These are phyloP conservation scores for Amaranthus tricolor DNA, from an alignment of 179 eudicot genomes.

Conservation along the genomic window DNA sequence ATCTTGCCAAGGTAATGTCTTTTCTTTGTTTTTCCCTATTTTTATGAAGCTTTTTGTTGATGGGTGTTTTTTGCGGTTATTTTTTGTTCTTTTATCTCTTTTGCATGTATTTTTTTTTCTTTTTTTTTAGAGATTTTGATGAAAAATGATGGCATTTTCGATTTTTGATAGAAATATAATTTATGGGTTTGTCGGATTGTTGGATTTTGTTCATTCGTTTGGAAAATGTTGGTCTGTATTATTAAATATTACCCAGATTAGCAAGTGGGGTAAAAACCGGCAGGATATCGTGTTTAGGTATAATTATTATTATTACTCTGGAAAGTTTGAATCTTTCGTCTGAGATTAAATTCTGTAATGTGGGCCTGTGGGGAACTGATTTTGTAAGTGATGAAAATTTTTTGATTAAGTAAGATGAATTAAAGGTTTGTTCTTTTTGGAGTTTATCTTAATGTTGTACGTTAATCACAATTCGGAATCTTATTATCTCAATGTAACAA, in stretches of 20 bases:
- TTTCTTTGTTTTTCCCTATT: too few species aligned
- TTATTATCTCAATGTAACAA: neutral
- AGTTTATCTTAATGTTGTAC: neutral
- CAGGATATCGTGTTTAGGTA: neutral
- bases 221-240: neutral
- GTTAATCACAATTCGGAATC: neutral
- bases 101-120: neutral
- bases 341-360: too few species aligned
- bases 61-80: neutral
- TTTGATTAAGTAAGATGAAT: neutral
- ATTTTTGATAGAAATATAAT: neutral
- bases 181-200: neutral
- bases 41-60: neutral
- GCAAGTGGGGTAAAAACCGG: neutral
- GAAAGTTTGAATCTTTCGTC: neutral
- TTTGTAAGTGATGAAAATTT: too few species aligned
- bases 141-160: too few species aligned
- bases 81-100: neutral
- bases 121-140: neutral
- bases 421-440: neutral
- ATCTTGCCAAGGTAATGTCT: conserved; percentile 54
- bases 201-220: too few species aligned
- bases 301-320: neutral
- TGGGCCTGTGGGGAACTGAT: too few species aligned
- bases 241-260: conserved; percentile 5